Conservation (phyloP, 1,284 basidiomycete genomes). For the Microbotryum intermedium region DNA sequence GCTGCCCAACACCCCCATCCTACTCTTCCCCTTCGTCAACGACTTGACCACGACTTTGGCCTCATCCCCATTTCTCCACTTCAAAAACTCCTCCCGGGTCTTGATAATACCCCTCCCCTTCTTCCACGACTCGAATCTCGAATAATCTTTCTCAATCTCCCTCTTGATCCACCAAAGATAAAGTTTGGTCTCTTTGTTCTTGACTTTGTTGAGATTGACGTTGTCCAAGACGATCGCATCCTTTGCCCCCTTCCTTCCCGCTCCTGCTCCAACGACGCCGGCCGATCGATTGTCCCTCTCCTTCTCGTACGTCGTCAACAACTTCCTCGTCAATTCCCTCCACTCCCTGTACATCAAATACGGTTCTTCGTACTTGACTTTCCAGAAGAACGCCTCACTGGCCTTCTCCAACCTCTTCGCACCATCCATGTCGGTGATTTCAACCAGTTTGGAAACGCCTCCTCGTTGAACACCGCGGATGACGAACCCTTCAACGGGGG, state of each 20-base stretch:
- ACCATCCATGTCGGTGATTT: slow-evolving; percentile 13
- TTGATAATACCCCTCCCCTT: slow-evolving; percentile 75
- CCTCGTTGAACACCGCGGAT: slow-evolving; percentile 53
- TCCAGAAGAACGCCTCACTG: slow-evolving; percentile 93
- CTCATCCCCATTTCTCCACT: slow-evolving; percentile 50
- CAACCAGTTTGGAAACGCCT: slow-evolving; percentile 5
- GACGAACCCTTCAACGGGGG: slow-evolving; percentile 91
- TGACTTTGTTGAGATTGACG: slow-evolving; percentile 30
- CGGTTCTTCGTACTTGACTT: slow-evolving; percentile 97
- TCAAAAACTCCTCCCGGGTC: slow-evolving; percentile 69
- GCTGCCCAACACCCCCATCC: slow-evolving; percentile 16
- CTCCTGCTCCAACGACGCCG: slow-evolving; percentile 47
- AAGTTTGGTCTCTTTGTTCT: slow-evolving; percentile 41
- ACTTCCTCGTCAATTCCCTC: slow-evolving; percentile 80
- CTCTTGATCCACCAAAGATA: slow-evolving; percentile 52
- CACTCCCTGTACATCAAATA: slow-evolving; percentile 98
- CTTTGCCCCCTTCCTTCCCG: background rate
- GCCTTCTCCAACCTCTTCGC: slow-evolving; percentile 16
- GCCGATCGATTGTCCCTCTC: background rate
- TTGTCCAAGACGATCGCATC: slow-evolving; percentile 6
- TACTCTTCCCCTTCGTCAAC: slow-evolving; percentile 12
- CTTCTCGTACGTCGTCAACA: slow-evolving; percentile 45
- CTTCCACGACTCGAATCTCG: slow-evolving; percentile 56
- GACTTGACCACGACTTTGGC: slow-evolving; percentile 34
- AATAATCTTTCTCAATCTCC: slow-evolving; percentile 57